Evolutionary conservation across 169 alveolate genomes (phyloP), one percentile per base, ranked within the genome.

Genomic region (Babesia microti): DNA sequence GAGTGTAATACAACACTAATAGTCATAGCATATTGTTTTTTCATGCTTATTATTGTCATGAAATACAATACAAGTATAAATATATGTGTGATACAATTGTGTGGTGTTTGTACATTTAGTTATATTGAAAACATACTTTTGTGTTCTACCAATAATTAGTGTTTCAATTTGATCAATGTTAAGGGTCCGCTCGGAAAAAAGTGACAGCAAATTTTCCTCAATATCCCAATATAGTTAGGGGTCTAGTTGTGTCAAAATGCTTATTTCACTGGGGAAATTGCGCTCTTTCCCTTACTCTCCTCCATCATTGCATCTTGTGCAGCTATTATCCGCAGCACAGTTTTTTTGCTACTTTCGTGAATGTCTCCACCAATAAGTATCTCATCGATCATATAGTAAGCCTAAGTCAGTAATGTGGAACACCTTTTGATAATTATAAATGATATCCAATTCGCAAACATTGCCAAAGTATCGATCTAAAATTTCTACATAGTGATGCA

Each of bases 401-500:
- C 92, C 83, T 72, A 59, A 6, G 35, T 3, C 49, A 14, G 44
- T 32, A 3, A 1, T 5, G 5, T 29, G 7, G 4, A 33, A 6
- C 43, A 83, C 93, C 80, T 91, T 92, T 76, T 93, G 98, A 49
- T 93, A 95, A 67, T 95, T 94, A 84, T 94, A 96, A 33, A 96
- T 95, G 57, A 96, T 68, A 63, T 96, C 99, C 58, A 94, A 78
- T 72, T 96, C 99, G 67, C 99, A 96, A 15, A 96, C 99, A 61
- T 92, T 93, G 14, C 98, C 97, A 70, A 96, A 96, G 69, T 96
- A 94, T 41, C 94, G 84, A 72, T 96, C 99, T 35, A 94, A 72
- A 23, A 91, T 72, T 81, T 96, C 99, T 18, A 96, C 99, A 56
- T 82, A 95, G 53, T 91, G 97, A 50, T 95, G 99, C 48, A 96